Percentiles rank a stretch among this genome's conserved stretches.
phyloP scores from a whole-genome alignment of 768 basidiomycete genomes.

The Amyloporia xantha region DNA sequence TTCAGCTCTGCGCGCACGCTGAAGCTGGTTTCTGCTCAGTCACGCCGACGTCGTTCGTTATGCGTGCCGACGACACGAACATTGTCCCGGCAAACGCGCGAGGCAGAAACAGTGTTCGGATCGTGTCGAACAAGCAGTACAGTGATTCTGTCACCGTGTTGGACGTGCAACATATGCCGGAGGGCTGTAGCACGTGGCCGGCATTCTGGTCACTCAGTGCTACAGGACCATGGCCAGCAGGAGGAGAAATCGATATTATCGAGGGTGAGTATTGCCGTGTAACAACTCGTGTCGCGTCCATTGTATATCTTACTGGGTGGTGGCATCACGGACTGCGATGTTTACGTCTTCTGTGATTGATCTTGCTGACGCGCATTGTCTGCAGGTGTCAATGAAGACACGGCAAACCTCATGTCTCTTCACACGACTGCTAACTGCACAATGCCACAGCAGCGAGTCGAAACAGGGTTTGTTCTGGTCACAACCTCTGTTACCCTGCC shows the following conservation, averaged over 20 bases:
- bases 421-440: conserved; percentile 47
- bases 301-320: neutral
- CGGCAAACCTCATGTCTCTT: conserved; percentile 42
- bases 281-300: neutral
- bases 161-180: conserved; percentile 54
- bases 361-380: too few relatives aligned
- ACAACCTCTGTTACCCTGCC: neutral
- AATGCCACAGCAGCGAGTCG: conserved; percentile 34
- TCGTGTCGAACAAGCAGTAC: conserved; percentile 39
- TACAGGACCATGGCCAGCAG: conserved; percentile 49
- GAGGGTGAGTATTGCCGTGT: conserved; percentile 33
- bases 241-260: conserved; percentile 58
- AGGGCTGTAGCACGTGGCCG: conserved; percentile 56
- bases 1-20: too few relatives aligned
- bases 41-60: conserved; percentile 40
- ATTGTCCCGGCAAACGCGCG: conserved; percentile 30
- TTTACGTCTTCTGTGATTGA: too few relatives aligned
- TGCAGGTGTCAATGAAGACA: conserved; percentile 42
- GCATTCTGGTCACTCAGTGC: conserved; percentile 54
- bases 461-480: conserved; percentile 37
- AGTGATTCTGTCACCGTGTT: conserved; percentile 42
- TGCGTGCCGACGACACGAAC: conserved; percentile 45
- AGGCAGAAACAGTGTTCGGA: conserved; percentile 55
- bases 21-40: conserved; percentile 20
- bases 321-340: too few relatives aligned